Percentiles rank a stretch among this genome's conserved stretches.
These are phyloP conservation scores for Nakazawaea ernobii DNA, from an alignment of 805 yeast genomes.

Conservation along the genomic window DNA sequence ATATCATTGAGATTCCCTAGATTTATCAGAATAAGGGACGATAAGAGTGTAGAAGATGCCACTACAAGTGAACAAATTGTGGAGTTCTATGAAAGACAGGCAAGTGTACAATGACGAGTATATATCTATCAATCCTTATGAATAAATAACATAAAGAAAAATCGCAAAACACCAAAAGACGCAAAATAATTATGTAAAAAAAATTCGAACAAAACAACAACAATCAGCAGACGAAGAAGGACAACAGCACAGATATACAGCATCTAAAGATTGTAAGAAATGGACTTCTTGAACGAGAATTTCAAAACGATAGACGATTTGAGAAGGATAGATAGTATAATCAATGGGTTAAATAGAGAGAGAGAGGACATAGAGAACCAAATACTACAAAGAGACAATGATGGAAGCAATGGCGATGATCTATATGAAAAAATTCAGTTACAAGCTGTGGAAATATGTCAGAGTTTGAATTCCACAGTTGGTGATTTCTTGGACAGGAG, in stretches of 20 bases:
- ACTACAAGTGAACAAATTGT: constrained; percentile 80
- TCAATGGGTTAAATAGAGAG: constrained; percentile 3
- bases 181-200: not conserved
- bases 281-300: constrained; percentile 9
- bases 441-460: constrained; percentile 1
- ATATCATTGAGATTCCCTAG: constrained; percentile 86
- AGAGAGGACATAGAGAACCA: constrained; percentile 9
- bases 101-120: constrained; percentile 19
- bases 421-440: not conserved
- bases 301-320: constrained; percentile 12
- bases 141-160: not conserved
- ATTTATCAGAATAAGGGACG: constrained; percentile 78
- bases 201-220: not conserved
- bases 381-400: not conserved
- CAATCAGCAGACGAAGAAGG: not conserved
- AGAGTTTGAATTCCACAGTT: not conserved
- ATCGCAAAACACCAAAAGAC: not conserved
- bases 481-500: not conserved
- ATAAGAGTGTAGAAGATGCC: constrained; percentile 80
- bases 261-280: too few species aligned
- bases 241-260: too few species aligned
- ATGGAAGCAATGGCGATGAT: not conserved
- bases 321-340: constrained; percentile 7
- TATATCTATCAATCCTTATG: not conserved
- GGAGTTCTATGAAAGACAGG: constrained; percentile 77